Base-by-base conservation (phyloP, 805 yeast species). In the Yarrowia sp. region DNA sequence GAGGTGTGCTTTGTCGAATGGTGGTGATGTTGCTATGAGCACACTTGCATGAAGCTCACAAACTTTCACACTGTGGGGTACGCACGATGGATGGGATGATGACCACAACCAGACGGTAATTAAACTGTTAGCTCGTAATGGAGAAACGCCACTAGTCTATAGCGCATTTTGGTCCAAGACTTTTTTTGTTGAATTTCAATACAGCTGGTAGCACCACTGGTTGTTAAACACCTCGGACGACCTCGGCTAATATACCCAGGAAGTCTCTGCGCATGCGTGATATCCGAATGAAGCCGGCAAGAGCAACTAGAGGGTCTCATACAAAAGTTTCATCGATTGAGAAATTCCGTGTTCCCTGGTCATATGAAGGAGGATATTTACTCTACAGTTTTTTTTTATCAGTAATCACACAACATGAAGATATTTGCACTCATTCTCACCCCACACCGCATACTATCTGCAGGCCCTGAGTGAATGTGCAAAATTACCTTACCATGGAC, bases 41-140 rank as follows among this genome's bases (percentile, higher is more conserved):
- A 33, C 41, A 2, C 61, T 54, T 54, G 61, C 61, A 54, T 54
- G 26, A 19, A 19, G 22, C 46, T 54, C 61, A 51, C 58, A 54
- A 54, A 54, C 61, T 54, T 54, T 54, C 61, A 54, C 61, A 54
- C 61, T 54, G 61, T 54, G 61, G 61, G 61, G 61, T 54, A 54
- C 21, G 35, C 36, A 19, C 52, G 19, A 48, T 8, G 4, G 26
- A 48, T 30, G 38, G 38, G 54, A 32, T 19, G 54, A 26, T 8
- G n/a, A 46, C 26, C 38, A 32, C 54, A 26, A 46, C n/a, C 24
- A 46, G 52, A 46, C 28, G 52, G 54, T 38, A 48, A 48, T 48
- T 48, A 48, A 48, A 48, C 38, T 21, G 38, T 32, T 48, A 36
- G 36, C 14, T 3, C 22, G 30, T 21, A 32, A 44, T 12, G 2